Evolutionary conservation across 495 filamentous ascomycete species (phyloP).

Genomic region (Aspergillus biplanus): DNA sequence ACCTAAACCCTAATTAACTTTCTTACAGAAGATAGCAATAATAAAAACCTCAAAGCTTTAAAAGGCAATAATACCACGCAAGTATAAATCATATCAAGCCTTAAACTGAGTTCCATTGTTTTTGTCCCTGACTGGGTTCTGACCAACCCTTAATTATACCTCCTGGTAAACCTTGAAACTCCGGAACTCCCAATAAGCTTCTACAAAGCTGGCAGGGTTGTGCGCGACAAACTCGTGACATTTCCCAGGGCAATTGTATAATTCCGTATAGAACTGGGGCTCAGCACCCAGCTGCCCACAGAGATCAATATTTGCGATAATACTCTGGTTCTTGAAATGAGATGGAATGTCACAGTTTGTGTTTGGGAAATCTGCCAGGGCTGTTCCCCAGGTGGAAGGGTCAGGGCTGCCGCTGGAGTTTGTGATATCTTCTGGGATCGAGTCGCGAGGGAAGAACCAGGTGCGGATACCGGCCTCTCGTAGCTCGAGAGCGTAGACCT

Average conservation of each 20-base stretch:
- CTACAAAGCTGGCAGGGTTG: conserved; percentile 40
- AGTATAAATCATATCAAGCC: too few species aligned
- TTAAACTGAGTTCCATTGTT: too few species aligned
- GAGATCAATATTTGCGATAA: conserved; percentile 57
- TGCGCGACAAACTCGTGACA: conserved; percentile 47
- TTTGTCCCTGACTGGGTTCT: too few species aligned
- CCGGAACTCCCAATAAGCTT: conserved; percentile 57
- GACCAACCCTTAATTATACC: background rate
- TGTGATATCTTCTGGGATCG: conserved; percentile 44
- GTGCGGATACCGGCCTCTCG: conserved; percentile 50
- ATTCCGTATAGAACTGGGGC: conserved; percentile 39
- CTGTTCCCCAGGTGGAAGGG: conserved; percentile 49
- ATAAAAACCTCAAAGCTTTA: too few species aligned
- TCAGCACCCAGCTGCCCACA: conserved; percentile 47
- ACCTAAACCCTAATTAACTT: too few species aligned
- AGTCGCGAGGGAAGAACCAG: conserved; percentile 51
- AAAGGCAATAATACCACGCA: too few species aligned
- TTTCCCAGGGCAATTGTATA: conserved; percentile 46
- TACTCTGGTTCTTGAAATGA: conserved; percentile 55
- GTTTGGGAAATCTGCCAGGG: conserved; percentile 55
- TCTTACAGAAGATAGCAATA: too few species aligned
- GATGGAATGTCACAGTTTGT: conserved; percentile 51
- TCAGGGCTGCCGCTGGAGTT: conserved; percentile 36
- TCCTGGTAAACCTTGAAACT: conserved; percentile 49
- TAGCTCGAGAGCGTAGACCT: conserved; percentile 52